A percentile compares a stretch with the other conserved stretches of the same genome.
phyloP scores from a whole-genome alignment of 129 eudicot species.

The Tagetes erecta region DNA sequence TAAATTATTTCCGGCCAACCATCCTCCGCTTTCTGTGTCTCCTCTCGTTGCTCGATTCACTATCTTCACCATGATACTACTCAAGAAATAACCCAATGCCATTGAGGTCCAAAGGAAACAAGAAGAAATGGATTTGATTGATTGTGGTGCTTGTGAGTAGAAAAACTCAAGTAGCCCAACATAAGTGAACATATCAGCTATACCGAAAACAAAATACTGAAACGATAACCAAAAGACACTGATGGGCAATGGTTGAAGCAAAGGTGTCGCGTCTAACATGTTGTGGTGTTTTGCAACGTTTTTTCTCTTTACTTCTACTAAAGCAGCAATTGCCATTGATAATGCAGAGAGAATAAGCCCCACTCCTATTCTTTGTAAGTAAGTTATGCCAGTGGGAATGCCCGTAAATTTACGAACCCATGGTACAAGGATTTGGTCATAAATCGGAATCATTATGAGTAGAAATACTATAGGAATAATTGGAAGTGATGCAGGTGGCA shows the following conservation, averaged over 20 bases:
- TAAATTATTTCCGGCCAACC: constrained; percentile 74
- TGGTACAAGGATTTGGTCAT: constrained; percentile 60
- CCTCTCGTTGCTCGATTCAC: constrained; percentile 55
- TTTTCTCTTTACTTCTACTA: constrained; percentile 67
- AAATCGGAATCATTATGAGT: constrained; percentile 48
- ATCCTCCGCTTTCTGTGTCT: constrained; percentile 51
- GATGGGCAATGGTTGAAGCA: constrained; percentile 55
- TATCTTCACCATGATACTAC: constrained; percentile 52
- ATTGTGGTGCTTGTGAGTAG: constrained; percentile 69
- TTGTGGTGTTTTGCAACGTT: constrained; percentile 45
- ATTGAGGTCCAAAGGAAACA: constrained; percentile 77
- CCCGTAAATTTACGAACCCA: constrained; percentile 52
- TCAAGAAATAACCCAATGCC: constrained; percentile 69
- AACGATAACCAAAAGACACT: constrained; percentile 65
- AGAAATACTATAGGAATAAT: constrained; percentile 56
- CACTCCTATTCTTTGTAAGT: constrained; percentile 73
- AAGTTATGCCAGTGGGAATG: constrained; percentile 64
- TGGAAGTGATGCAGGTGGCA: constrained; percentile 78
- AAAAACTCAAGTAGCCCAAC: constrained; percentile 76
- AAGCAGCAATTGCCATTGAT: constrained; percentile 67
- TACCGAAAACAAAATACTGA: constrained; percentile 68
- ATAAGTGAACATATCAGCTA: constrained; percentile 74
- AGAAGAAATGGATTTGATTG: constrained; percentile 67
- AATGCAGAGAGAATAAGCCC: constrained; percentile 63
- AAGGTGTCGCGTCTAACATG: constrained; percentile 68